These are phyloP conservation scores for Neofusicoccum ribis DNA, from an alignment of 2,329 filamentous ascomycete species.

Conservation along the genomic window DNA sequence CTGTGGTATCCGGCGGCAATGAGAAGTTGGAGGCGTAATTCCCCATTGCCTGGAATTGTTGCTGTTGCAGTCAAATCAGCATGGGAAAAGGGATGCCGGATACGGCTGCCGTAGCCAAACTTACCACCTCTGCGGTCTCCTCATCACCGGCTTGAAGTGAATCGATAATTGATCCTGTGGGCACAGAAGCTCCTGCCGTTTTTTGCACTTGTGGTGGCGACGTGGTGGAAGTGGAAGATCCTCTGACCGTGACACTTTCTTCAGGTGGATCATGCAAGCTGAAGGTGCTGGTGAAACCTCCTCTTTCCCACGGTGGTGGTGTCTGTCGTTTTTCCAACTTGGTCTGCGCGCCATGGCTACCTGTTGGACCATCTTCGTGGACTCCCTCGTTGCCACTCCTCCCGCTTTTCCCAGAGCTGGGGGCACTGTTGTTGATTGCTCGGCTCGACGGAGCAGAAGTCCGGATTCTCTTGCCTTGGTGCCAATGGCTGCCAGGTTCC, in stretches of 20 bases:
- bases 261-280: no score
- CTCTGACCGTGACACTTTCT: no score
- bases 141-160: no score
- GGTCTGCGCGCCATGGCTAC: background rate
- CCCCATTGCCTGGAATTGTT: background rate
- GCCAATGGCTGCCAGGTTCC: background rate
- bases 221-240: background rate
- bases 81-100: no score
- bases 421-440: no score
- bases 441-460: background rate
- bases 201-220: background rate
- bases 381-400: no score
- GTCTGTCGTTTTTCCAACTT: background rate
- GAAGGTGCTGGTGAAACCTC: background rate
- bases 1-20: background rate
- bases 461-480: background rate
- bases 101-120: background rate
- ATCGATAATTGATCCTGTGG: no score
- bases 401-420: no score
- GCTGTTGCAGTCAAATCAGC: no score
- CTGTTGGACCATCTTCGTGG: no score
- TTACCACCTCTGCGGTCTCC: no score
- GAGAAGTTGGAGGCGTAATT: background rate
- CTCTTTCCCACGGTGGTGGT: background rate
- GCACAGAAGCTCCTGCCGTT: no score